Evolutionary conservation across 139 green algal species (phyloP), one percentile per base, ranked within the genome.

Genomic region (Dunaliella primolecta): DNA sequence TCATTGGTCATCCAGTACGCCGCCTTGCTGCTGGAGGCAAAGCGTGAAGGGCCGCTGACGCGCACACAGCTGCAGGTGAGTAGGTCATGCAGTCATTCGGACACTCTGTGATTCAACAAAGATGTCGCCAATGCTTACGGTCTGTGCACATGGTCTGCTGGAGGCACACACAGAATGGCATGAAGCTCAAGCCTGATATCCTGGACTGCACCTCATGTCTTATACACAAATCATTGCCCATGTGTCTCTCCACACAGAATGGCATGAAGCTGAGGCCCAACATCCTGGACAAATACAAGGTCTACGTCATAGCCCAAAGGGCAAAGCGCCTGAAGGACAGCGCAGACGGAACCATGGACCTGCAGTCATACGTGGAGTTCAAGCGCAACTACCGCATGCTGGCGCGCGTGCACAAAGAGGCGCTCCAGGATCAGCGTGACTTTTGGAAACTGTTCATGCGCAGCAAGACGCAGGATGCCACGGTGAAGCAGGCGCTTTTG

Each of bases 11-110:
- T 89, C 21, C 64, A 88, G 77, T 89, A 87, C 36, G 56, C 89
- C 38, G 89, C 89, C 57, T 88, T 89, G 57, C 30, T 90, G 33
- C 37, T 92, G 35, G 85, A 89, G 71, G 82, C 88, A 21, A 78
- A 79, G 27, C 84, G 87, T 29, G 88, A 91, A 70, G 88, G 81
- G 2, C 84, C 87, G 46, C 81, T 82, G 0, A 75, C 38, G 2
- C 81, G 86, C 78, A 89, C 88, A 1, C 88, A 91, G 88, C 86
- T 91, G 75, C 88, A 91, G 84, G 80, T 91, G 36, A 25, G 46
- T 64, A 25, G n/a, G 7, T 64, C 7, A 64, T 64, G 15, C 46
- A 64, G 46, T 7, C 46, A 7, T 15, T 64, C 15, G 46, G 15
- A 64, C 7, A 15, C 46, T 15, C 46, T 64, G 46, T 7, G 46